phyloP scores from a whole-genome alignment of 2,329 filamentous ascomycete species.

The Alternaria longipes region DNA sequence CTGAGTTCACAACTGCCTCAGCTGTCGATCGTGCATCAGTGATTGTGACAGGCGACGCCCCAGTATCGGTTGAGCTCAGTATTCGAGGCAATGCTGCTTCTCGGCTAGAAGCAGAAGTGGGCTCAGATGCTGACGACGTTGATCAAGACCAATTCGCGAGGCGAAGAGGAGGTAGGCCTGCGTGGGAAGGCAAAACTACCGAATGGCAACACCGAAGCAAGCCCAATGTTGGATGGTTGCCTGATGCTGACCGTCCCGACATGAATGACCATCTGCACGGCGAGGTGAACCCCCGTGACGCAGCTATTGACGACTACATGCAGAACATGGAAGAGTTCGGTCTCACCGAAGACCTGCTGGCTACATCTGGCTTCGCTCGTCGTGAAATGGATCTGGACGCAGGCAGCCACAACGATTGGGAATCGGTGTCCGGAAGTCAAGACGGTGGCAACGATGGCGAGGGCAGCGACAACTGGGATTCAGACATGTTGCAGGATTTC shows the following conservation, averaged over 20 bases:
- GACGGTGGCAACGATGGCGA: conserved; percentile 19
- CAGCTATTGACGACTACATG: conserved; percentile 73
- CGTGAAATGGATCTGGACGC: conserved; percentile 46
- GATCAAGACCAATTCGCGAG: conserved; percentile 34
- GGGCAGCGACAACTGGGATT: conserved; percentile 53
- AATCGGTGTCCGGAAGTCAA: conserved; percentile 27
- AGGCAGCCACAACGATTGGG: conserved; percentile 46
- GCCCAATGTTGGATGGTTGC: conserved; percentile 49
- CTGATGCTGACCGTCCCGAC: conserved; percentile 28
- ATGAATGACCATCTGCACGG: conserved; percentile 34
- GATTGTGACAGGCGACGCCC: neutral
- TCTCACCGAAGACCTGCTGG: conserved; percentile 38
- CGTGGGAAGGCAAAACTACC: conserved; percentile 43
- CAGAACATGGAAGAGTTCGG: conserved; percentile 67
- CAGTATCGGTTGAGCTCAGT: conserved; percentile 16
- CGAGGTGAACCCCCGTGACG: conserved; percentile 32
- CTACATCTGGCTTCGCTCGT: conserved; percentile 39
- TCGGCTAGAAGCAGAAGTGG: conserved; percentile 14
- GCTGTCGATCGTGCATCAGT: conserved; percentile 7
- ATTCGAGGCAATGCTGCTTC: conserved; percentile 16
- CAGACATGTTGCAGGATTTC: conserved; percentile 57
- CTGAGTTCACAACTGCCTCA: conserved; percentile 10
- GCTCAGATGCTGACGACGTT: conserved; percentile 37
- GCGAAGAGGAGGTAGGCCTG: conserved; percentile 37
- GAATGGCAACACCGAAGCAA: conserved; percentile 49